phyloP scores from a whole-genome alignment of 2,329 filamentous ascomycete species.

The Fusarium sp. region DNA sequence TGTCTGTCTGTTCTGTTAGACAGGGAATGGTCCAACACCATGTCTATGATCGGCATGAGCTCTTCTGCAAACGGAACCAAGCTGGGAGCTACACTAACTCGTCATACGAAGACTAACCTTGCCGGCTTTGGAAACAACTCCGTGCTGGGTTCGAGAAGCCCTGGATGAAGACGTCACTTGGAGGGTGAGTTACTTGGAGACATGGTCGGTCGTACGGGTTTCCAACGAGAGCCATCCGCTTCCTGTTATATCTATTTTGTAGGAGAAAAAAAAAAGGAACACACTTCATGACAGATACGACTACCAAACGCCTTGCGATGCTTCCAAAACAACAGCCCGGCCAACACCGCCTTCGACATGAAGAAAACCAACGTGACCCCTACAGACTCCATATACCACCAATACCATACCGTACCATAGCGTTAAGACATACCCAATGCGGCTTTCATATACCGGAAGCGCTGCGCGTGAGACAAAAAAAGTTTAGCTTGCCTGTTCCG shows the following conservation, averaged over 20 bases:
- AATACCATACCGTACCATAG: background rate
- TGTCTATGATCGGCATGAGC: background rate
- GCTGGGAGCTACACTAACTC: background rate
- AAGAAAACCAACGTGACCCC: background rate
- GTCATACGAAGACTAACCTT: background rate
- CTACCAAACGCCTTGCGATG: conserved; percentile 35
- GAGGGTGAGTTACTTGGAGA: background rate
- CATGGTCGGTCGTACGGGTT: background rate
- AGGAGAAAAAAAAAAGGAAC: background rate
- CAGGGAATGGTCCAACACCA: no score
- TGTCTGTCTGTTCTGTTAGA: background rate
- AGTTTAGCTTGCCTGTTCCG: background rate
- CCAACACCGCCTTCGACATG: background rate
- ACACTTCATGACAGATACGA: conserved; percentile 6
- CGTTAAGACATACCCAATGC: background rate
- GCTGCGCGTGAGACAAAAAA: background rate
- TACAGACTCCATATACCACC: background rate
- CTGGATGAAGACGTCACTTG: background rate
- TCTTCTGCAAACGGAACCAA: background rate
- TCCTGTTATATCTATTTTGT: conserved; percentile 10
- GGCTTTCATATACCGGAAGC: background rate
- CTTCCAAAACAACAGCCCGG: background rate
- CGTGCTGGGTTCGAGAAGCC: background rate
- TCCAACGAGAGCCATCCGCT: background rate
- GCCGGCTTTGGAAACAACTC: background rate